Conservation (phyloP, 164 flowering plant genomes). For the Litsea cubeba region DNA sequence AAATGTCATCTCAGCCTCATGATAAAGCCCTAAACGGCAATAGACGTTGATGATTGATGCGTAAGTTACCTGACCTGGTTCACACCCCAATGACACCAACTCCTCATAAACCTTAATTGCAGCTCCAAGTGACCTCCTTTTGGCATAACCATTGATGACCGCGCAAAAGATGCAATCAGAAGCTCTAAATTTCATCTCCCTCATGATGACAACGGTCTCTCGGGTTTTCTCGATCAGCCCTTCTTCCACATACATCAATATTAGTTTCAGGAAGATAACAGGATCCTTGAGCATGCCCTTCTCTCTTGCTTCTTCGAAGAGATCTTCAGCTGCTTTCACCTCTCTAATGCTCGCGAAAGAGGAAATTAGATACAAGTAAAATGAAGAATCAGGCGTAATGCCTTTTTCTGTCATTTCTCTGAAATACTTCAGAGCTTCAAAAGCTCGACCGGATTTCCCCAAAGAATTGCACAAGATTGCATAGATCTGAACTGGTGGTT, state of each 20-base stretch:
- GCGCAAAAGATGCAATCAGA: conserved; percentile 72
- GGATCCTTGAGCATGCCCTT: conserved; percentile 59
- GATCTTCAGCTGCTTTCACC: conserved; percentile 45
- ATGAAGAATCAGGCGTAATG: conserved; percentile 26
- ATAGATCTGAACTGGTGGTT: conserved; percentile 26
- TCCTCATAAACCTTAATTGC: conserved; percentile 46
- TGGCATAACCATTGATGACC: conserved; percentile 55
- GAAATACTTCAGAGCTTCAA: conserved; percentile 58
- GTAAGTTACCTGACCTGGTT: conserved; percentile 82
- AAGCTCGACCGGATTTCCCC: conserved; percentile 43
- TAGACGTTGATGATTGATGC: conserved; percentile 55
- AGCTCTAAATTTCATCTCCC: conserved; percentile 30
- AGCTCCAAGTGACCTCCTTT: conserved; percentile 37
- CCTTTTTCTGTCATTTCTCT: conserved; percentile 43
- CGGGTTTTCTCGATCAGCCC: conserved; percentile 58
- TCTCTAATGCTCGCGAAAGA: conserved; percentile 51
- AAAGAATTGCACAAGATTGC: conserved; percentile 47
- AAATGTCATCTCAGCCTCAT: conserved; percentile 49
- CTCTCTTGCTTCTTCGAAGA: conserved; percentile 48
- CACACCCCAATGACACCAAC: conserved; percentile 35
- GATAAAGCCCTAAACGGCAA: conserved; percentile 35
- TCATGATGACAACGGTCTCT: conserved; percentile 42
- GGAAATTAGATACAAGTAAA: conserved; percentile 55
- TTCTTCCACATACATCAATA: conserved; percentile 59
- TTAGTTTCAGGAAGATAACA: conserved; percentile 48